A percentile compares a stretch with the other conserved stretches of the same genome.
phyloP scores from a whole-genome alignment of 805 yeast species.

The Lipomyces yamadae region DNA sequence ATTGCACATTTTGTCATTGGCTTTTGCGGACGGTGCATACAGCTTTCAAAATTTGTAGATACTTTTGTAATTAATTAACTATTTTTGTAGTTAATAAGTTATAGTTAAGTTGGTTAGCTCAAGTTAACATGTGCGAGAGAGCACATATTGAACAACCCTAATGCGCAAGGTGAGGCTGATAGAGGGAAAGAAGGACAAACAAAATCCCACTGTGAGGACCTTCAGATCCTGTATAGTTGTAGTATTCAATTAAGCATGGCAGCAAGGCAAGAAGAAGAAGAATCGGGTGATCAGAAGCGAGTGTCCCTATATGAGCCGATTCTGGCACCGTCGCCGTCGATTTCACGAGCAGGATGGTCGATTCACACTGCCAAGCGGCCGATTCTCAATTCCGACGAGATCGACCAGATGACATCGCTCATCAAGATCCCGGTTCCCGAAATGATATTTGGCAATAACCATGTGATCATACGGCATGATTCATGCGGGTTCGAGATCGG shows the following conservation, averaged over 20 bases:
- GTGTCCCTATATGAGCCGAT: neutral
- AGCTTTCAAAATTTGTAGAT: neutral
- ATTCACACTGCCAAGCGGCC: constrained; percentile 75
- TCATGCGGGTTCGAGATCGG: constrained; percentile 54
- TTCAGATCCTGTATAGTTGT: neutral
- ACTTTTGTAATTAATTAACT: neutral
- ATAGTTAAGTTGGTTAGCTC: no score
- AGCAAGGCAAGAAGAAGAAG: neutral
- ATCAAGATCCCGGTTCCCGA: constrained; percentile 89
- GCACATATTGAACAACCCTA: no score
- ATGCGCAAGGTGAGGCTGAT: no score
- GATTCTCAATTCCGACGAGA: constrained; percentile 71
- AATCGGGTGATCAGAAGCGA: neutral
- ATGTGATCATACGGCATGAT: constrained; percentile 57
- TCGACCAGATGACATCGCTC: constrained; percentile 65
- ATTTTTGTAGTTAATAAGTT: no score
- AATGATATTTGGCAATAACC: constrained; percentile 92
- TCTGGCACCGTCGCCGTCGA: neutral
- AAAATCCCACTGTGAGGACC: no score
- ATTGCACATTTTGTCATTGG: neutral
- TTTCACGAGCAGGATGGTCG: constrained; percentile 61
- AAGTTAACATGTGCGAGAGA: no score
- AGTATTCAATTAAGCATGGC: neutral
- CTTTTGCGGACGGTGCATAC: neutral
- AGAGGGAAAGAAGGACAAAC: no score